phyloP scores from a whole-genome alignment of 495 filamentous ascomycete genomes.

The Aspergillus funiculosus region DNA sequence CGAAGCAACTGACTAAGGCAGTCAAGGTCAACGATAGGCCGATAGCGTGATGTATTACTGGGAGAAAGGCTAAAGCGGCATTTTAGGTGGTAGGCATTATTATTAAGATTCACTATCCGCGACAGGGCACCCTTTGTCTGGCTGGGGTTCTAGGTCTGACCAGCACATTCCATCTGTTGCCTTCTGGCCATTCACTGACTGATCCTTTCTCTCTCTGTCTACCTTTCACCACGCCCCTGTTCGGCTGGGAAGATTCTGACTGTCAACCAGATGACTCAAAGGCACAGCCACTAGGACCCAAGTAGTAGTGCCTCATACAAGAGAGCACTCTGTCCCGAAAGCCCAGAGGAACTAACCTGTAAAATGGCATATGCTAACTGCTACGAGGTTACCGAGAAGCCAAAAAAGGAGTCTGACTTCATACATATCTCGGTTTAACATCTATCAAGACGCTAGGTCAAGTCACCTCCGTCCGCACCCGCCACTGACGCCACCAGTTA shows the following conservation, averaged over 20 bases:
- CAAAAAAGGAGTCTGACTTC: neutral
- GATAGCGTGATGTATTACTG: conserved; percentile 33
- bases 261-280: conserved; percentile 6
- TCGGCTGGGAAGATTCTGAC: neutral
- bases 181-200: conserved; percentile 10
- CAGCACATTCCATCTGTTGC: conserved; percentile 15
- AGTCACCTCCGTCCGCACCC: conserved; percentile 19
- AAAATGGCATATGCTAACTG: too few species aligned
- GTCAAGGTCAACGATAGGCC: conserved; percentile 31
- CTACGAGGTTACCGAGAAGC: too few species aligned
- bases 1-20: conserved; percentile 40
- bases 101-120: conserved; percentile 8
- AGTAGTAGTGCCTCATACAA: too few species aligned
- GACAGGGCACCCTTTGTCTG: conserved; percentile 6
- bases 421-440: neutral
- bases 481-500: conserved; percentile 29
- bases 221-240: neutral
- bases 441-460: neutral
- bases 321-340: too few species aligned
- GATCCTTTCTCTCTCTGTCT: conserved; percentile 12
- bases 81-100: conserved; percentile 5
- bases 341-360: too few species aligned
- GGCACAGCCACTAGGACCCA: conserved; percentile 9
- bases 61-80: conserved; percentile 22
- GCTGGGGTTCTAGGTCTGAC: conserved; percentile 17